A percentile compares a stretch with the other conserved stretches of the same genome.
phyloP scores from a whole-genome alignment of 305 asterid species.

The Ilex paraguariensis region DNA sequence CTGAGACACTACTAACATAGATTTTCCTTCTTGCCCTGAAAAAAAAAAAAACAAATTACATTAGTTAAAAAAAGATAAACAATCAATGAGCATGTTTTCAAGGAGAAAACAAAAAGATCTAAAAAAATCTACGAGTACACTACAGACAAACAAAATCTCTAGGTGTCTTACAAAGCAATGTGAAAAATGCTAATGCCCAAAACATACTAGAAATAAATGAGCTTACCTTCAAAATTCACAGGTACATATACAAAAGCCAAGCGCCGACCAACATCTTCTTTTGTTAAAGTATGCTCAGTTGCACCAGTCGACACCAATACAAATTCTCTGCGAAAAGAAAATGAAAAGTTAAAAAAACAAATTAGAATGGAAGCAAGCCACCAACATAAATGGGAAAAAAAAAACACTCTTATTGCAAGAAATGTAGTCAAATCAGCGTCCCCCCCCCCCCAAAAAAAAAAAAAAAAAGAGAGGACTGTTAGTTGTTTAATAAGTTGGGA shows the following conservation, averaged over 20 bases:
- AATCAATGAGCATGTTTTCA: conserved; percentile 8
- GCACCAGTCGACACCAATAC: conserved; percentile 66
- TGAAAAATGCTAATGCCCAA: no score
- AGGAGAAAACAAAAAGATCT: background rate
- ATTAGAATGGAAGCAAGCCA: background rate
- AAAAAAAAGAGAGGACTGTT: no score
- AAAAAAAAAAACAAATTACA: conserved; percentile 18
- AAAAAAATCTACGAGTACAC: conserved; percentile 13
- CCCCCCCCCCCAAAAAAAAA: no score
- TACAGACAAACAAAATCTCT: conserved; percentile 7
- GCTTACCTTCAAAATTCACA: conserved; percentile 87
- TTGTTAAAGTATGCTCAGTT: conserved; percentile 65
- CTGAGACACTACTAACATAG: conserved; percentile 64
- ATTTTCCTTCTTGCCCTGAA: conserved; percentile 93
- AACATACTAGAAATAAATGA: background rate
- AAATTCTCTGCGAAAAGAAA: conserved; percentile 49
- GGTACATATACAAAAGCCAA: conserved; percentile 78
- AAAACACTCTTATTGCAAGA: background rate
- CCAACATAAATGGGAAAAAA: background rate
- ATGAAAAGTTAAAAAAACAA: conserved; percentile 14
- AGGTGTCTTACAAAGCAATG: background rate
- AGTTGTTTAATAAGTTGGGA: no score
- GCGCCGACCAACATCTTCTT: conserved; percentile 73
- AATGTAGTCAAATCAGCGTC: no score
- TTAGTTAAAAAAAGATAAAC: conserved; percentile 6